phyloP scores from a whole-genome alignment of 768 basidiomycete genomes.

The Boletellus sp. region DNA sequence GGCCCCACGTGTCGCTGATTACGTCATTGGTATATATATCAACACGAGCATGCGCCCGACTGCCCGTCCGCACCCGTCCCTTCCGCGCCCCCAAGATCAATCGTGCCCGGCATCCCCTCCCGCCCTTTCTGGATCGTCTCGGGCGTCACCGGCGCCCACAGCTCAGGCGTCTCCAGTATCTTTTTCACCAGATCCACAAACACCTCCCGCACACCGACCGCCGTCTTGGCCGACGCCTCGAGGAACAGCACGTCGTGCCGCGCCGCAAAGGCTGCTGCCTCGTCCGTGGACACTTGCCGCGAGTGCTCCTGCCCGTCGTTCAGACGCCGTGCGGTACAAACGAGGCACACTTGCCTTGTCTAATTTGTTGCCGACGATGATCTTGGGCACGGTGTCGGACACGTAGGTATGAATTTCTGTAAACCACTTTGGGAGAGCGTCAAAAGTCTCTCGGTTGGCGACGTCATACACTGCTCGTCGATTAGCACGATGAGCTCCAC shows the following conservation, averaged over 20 bases:
- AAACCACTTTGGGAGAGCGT: slow-evolving; percentile 91
- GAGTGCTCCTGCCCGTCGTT: slow-evolving; percentile 68
- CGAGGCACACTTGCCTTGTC: slow-evolving; percentile 65
- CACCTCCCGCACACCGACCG: slow-evolving; percentile 74
- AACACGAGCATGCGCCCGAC: slow-evolving; percentile 31
- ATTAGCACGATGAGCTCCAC: not conserved
- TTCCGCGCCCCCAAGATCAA: slow-evolving; percentile 28
- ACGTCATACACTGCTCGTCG: slow-evolving; percentile 84
- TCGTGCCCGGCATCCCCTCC: slow-evolving; percentile 43
- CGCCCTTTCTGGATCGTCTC: slow-evolving; percentile 7
- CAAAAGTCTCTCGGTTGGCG: slow-evolving; percentile 86
- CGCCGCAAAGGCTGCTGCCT: slow-evolving; percentile 76
- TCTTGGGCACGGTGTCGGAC: slow-evolving; percentile 80
- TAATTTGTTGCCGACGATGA: slow-evolving; percentile 92
- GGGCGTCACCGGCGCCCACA: slow-evolving; percentile 54
- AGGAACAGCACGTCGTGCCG: slow-evolving; percentile 84
- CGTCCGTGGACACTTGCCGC: slow-evolving; percentile 75
- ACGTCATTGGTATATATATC: slow-evolving; percentile 19
- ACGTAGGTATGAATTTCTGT: slow-evolving; percentile 94
- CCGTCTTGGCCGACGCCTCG: slow-evolving; percentile 92
- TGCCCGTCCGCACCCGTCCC: slow-evolving; percentile 12
- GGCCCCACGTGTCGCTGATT: slow-evolving; percentile 17
- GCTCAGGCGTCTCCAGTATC: slow-evolving; percentile 79
- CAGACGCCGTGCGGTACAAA: not conserved
- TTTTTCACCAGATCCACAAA: slow-evolving; percentile 74